Evolutionary conservation across 768 basidiomycete genomes (phyloP), one percentile per base, ranked within the genome.

Genomic region (Mycena venus): DNA sequence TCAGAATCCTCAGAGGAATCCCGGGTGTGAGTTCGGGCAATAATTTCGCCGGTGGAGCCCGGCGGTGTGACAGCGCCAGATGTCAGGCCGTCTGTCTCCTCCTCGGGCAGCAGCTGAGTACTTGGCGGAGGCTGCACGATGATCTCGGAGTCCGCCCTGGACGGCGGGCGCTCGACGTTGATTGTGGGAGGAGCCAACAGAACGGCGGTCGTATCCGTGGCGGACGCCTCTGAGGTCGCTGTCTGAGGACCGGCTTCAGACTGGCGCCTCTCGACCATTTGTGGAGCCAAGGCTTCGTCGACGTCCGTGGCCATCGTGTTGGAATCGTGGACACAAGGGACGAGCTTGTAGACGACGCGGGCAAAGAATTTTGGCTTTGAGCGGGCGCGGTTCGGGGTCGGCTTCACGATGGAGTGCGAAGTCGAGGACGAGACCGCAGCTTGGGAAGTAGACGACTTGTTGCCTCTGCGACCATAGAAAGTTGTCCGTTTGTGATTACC

Each of bases 11-110:
- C 90, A 59, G 77, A 87, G 60, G 84, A 84, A 60, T 88, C 86
- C 23, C 83, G 83, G 10, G 86, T 85, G 71, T 88, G 90, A 9
- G 80, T 78, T 53, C 81, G 78, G 19, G 63, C 53, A n/a, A 75
- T 75, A 36, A 60, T 78, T 34, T 84, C 79, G 27, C 83, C 94
- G 59, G 90, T 94, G 29, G 96, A 95, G 36, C 96, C 96, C 17
- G 97, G 96, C 3, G 96, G 90, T 79, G 97, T 95, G 27, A 98
- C 97, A 53, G 95, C 95, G 36, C 96, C 94, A n/a, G 95, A 96
- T 12, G 94, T 95, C 76, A 98, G 87, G 17, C 95, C 96, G 73
- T 93, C 96, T 9, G 96, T 96, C 84, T 97, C 96, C 11, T 92
- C 90, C 29, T 87, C 85, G 9, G 95, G 90, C 6, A 90, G 79